Base-by-base conservation (phyloP, 495 filamentous ascomycete species). In the Bacidia rubella region DNA sequence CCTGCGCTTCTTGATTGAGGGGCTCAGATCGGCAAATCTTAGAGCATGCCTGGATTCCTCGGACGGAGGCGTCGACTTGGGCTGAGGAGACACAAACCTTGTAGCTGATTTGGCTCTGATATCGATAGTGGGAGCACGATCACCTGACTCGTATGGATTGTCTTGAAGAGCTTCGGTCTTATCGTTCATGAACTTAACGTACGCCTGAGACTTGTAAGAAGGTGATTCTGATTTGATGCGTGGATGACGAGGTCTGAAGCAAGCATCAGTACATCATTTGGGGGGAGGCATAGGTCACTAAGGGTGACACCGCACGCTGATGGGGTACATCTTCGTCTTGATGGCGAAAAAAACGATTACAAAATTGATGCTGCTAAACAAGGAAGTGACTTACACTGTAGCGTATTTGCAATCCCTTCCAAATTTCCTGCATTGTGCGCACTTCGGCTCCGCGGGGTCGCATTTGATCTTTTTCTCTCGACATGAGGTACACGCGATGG, bases 391-490 rank as follows among this genome's bases (percentile, higher is more conserved):
- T 81, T 75, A 90, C 87, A 85, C 85, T 67, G 83, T 88, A 66
- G 86, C 83, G 62, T 88, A 90, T 63, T 84, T 79, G 78, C 89
- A 95, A 24, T 82, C 74, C 45, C 84, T 74, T 19, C 86, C 84
- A 58, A 86, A 87, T 66, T 94, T 95, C 62, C 90, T 85, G 64
- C 89, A 95, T 63, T 94, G 88, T 51, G 86, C 78, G 60, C 89
- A 95, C 53, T 85, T 83, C 26, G 85, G 84, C 52, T 80, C 79
- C 56, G 86, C 88, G 5, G 87, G 89, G 54, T 94, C 88, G 59
- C 89, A 95, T 65, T 92, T 94, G 70, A 94, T 92, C 72, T 95
- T 95, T 78, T 95, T 95, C 66, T 94, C 87, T 25, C 89, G 79
- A 64, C 89, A 95, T 10, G 86, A 90, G 47, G 90, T 73, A 61